Evolutionary conservation across 1,284 basidiomycete species (phyloP).

Genomic region (Tilletiaria anomala): DNA sequence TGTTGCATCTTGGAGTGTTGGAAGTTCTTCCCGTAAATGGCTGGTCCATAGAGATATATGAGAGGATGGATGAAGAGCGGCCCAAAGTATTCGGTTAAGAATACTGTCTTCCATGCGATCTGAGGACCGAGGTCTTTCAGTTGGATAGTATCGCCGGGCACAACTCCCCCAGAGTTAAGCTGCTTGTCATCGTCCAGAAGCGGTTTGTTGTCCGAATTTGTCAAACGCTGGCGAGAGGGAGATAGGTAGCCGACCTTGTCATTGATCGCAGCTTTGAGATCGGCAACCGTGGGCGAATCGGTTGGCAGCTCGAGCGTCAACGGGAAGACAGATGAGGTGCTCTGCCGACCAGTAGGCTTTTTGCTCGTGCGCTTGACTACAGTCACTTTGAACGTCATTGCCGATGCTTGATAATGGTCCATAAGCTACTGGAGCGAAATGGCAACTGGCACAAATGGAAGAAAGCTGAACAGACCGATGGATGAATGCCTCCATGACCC

Average conservation of each 20-base stretch:
- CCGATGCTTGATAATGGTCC: too few relatives aligned
- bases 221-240: constrained; percentile 27
- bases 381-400: background rate
- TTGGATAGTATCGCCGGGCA: constrained; percentile 15
- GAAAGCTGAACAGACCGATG: too few relatives aligned
- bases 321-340: constrained; percentile 22
- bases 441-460: too few relatives aligned
- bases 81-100: constrained; percentile 46
- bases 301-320: constrained; percentile 11
- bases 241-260: constrained; percentile 11
- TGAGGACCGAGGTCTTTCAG: constrained; percentile 38
- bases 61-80: constrained; percentile 83
- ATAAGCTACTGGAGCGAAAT: too few relatives aligned
- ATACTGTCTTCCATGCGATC: constrained; percentile 36
- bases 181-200: constrained; percentile 24
- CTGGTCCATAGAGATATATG: constrained; percentile 57
- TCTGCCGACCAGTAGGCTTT: too few relatives aligned
- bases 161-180: constrained; percentile 13
- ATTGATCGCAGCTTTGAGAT: constrained; percentile 26
- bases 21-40: constrained; percentile 56
- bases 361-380: constrained; percentile 2
- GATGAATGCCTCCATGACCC: too few relatives aligned
- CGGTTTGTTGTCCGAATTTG: constrained; percentile 20
- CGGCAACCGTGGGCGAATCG: constrained; percentile 14
- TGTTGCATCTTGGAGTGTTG: constrained; percentile 64